Evolutionary conservation across 179 eudicot species (phyloP).

Genomic region (Nepenthes alata): DNA sequence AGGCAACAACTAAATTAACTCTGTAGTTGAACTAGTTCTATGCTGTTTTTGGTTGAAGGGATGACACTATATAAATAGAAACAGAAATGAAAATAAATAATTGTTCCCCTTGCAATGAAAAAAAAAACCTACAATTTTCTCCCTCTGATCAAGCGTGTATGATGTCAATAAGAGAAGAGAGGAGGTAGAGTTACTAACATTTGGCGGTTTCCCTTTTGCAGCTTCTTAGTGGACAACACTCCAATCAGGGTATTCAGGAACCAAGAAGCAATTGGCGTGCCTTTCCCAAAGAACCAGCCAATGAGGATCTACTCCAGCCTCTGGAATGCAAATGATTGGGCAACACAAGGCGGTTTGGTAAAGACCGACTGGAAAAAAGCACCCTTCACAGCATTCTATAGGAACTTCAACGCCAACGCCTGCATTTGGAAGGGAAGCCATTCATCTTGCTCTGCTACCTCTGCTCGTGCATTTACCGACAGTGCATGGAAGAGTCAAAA

Average conservation of each 20-base stretch:
- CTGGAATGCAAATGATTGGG: slow-evolving; percentile 31
- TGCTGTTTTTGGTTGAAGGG: not conserved
- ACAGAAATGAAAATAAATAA: too few species aligned
- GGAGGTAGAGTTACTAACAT: too few species aligned
- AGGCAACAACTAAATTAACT: not conserved
- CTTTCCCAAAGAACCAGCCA: slow-evolving; percentile 25
- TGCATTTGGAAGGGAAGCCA: slow-evolving; percentile 4
- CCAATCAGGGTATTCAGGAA: slow-evolving; percentile 21
- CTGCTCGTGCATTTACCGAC: not conserved
- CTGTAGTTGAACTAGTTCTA: not conserved
- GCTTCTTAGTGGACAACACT: slow-evolving; percentile 19
- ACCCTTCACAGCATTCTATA: slow-evolving; percentile 18
- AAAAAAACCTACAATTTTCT: not conserved
- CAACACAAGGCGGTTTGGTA: slow-evolving; percentile 24
- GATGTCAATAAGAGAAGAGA: too few species aligned
- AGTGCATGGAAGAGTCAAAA: too few species aligned
- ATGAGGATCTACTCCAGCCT: slow-evolving; percentile 23
- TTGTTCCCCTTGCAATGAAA: not conserved
- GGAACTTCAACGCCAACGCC: slow-evolving; percentile 16
- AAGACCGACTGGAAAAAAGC: slow-evolving; percentile 23
- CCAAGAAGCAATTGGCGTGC: slow-evolving; percentile 14
- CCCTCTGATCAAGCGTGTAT: not conserved
- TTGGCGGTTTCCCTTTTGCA: not conserved
- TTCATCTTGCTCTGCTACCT: slow-evolving; percentile 3
- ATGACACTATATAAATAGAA: not conserved